These are phyloP conservation scores for Paecilomyces dactylethromorphus DNA, from an alignment of 2,329 filamentous ascomycete genomes.

Conservation along the genomic window DNA sequence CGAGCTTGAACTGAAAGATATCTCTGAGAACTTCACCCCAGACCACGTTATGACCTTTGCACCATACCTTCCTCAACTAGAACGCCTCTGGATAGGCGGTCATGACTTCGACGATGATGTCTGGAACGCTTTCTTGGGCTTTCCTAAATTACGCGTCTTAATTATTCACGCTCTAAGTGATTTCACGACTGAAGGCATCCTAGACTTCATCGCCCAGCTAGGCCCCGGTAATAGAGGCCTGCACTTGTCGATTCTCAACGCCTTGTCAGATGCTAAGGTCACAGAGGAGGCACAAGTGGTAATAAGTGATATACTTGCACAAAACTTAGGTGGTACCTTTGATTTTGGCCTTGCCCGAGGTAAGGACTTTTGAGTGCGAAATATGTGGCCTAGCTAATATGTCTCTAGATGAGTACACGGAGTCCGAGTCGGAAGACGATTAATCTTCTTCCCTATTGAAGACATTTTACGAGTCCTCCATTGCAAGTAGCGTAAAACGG, in stretches of 20 bases:
- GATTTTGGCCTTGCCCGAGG: conserved; percentile 16
- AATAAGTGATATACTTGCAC: conserved; percentile 19
- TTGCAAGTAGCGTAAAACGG: too few species aligned
- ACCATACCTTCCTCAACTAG: conserved; percentile 21
- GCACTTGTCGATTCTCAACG: conserved; percentile 21
- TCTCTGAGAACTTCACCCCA: conserved; percentile 25
- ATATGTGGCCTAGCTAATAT: conserved; percentile 5
- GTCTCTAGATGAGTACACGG: conserved; percentile 15
- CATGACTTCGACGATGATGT: conserved; percentile 21
- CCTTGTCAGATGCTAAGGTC: conserved; percentile 13
- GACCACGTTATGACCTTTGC: conserved; percentile 22
- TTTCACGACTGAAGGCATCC: conserved; percentile 23
- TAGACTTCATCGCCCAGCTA: conserved; percentile 23
- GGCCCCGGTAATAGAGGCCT: conserved; percentile 23
- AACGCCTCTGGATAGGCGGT: conserved; percentile 27
- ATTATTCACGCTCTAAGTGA: conserved; percentile 24
- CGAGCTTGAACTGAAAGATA: conserved; percentile 26
- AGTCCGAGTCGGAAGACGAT: conserved; percentile 9
- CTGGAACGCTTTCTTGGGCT: conserved; percentile 16
- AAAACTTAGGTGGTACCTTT: conserved; percentile 15
- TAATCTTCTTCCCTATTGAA: neutral
- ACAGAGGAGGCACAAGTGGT: conserved; percentile 19
- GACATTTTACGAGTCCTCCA: neutral
- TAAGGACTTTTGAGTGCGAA: conserved; percentile 3
- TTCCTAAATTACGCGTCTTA: conserved; percentile 22